phyloP scores from a whole-genome alignment of 2,329 filamentous ascomycete species.

The Davidsoniella australis region DNA sequence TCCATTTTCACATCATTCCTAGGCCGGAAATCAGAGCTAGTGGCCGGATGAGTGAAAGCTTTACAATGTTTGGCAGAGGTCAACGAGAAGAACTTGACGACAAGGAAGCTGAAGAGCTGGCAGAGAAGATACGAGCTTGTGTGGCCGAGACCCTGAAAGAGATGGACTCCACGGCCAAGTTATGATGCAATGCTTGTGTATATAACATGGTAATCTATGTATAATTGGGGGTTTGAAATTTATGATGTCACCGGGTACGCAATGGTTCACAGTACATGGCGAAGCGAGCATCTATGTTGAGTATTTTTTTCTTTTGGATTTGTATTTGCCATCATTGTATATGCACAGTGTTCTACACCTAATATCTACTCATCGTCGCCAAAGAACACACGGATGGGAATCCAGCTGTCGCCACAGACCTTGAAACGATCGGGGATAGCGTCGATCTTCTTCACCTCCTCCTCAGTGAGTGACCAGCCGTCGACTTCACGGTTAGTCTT shows the following conservation, averaged over 20 bases:
- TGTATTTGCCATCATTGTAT: constrained; percentile 2
- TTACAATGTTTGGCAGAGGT: constrained; percentile 70
- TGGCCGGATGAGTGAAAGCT: constrained; percentile 41
- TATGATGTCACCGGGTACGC: no score
- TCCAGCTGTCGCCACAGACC: constrained; percentile 58
- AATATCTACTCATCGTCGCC: constrained; percentile 54
- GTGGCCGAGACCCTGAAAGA: constrained; percentile 31
- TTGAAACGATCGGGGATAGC: constrained; percentile 62
- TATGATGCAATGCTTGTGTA: neutral
- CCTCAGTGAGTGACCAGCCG: constrained; percentile 54
- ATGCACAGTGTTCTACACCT: neutral
- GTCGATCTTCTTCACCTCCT: constrained; percentile 54
- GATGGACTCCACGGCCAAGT: constrained; percentile 19
- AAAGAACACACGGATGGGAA: constrained; percentile 67
- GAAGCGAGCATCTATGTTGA: neutral
- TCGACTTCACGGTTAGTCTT: constrained; percentile 59
- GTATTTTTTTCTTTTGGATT: constrained; percentile 8
- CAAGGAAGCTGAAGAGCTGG: constrained; percentile 47
- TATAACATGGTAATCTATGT: neutral
- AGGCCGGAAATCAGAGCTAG: constrained; percentile 49
- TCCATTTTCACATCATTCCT: constrained; percentile 90
- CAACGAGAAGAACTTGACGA: constrained; percentile 59
- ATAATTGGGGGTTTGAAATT: neutral
- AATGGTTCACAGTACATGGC: neutral
- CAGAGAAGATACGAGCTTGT: constrained; percentile 33